Evolutionary conservation across 2,329 filamentous ascomycete genomes (phyloP), one percentile per base, ranked within the genome.

Genomic region (Aplosporella prunicola): DNA sequence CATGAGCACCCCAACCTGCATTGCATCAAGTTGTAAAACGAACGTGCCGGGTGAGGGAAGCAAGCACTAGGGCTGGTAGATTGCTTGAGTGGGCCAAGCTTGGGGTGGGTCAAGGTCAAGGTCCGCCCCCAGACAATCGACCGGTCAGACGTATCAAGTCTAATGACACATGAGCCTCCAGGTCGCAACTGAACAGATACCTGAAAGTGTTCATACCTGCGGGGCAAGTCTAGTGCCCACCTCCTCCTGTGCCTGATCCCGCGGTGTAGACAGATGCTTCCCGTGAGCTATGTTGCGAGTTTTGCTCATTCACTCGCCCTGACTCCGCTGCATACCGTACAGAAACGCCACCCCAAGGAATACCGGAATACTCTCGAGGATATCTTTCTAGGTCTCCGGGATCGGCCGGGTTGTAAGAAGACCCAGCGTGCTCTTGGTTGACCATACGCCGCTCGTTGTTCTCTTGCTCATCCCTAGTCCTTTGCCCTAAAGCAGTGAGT

Each of bases 261-360:
- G 53, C 53, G 16, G 58, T 51, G 40, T 61, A 55, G 11, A 58
- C 47, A 9, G 60, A 64, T 20, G 56, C 60, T 38, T 62, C 59
- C 28, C 55, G 44, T 20, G 62, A 62, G 20, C 57, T 63, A 26
- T 53, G 51, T 31, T 57, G 52, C 5, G 63, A 68, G 34, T 52
- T 60, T 41, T 62, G 59, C 44, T 69, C 66, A 43, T 62, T 64
- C 18, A 50, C 56, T 43, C 58, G 64, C 10, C 68, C 67, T 17
- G 57, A 54, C 24, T 61, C 56, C 22, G 71, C 57, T 9, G 71
- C 58, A 43, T 72, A 62, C 25, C 63, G 68, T 59, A 85, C 68
- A 43, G 71, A 80, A 45, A 83, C 58, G 14, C 78, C 72, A 23
- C 82, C 82, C 82, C 80, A 86, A 0, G 81, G 81, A 3, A 85